Percentiles rank a stretch among this genome's conserved stretches.
Conservation (phyloP, 495 filamentous ascomycete species). For the Trichoderma asperelloides region DNA sequence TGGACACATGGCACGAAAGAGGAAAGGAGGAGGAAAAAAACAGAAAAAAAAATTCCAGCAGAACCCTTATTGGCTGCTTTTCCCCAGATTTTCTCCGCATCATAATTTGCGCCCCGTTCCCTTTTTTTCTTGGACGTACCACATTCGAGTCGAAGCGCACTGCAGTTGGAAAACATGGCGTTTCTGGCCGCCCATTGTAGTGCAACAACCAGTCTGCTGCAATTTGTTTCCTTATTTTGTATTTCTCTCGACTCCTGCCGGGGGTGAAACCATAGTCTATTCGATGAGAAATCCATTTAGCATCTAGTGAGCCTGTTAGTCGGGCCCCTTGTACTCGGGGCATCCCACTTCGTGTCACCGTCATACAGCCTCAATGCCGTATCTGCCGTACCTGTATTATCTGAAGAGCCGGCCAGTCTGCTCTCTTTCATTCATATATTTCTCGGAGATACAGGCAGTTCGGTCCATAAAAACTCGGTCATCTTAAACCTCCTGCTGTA, state of each 20-base stretch:
- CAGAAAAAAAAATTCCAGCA: not conserved
- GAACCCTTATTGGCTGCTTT: not conserved
- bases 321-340: not conserved
- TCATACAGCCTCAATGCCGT: not conserved
- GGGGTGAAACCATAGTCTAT: no score
- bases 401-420: not conserved
- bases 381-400: not conserved
- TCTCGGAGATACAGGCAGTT: not conserved
- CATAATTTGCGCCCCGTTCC: not conserved
- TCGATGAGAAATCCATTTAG: no score
- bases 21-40: not conserved
- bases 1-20: not conserved
- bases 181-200: not conserved
- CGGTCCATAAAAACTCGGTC: not conserved
- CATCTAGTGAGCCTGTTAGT: no score
- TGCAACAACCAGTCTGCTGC: not conserved
- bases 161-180: not conserved
- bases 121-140: not conserved
- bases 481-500: not conserved
- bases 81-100: conserved; percentile 8
- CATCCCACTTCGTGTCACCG: not conserved
- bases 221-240: not conserved
- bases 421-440: not conserved
- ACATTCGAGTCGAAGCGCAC: not conserved
- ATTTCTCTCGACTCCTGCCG: not conserved